Conservation (phyloP, 192 early-diverging fungal species). For the Helicostylum pulchrum region DNA sequence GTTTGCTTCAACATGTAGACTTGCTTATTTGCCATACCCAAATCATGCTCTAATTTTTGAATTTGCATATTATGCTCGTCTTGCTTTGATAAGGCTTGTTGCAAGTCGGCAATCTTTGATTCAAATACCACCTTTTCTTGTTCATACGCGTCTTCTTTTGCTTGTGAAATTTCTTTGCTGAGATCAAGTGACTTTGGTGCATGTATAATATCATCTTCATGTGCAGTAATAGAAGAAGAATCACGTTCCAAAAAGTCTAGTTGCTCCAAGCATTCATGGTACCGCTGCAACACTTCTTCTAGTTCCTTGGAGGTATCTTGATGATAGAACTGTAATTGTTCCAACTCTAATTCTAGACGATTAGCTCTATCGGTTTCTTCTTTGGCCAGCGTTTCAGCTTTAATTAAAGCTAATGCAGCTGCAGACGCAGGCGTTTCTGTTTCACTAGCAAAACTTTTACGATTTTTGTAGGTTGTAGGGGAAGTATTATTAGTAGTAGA, state of each 20-base stretch:
- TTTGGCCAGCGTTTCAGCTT: neutral
- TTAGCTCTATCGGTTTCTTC: slow-evolving; percentile 14
- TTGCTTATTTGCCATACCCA: neutral
- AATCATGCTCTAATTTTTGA: slow-evolving; percentile 6
- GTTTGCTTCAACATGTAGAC: neutral
- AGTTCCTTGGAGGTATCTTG: slow-evolving; percentile 22
- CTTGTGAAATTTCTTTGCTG: slow-evolving; percentile 16
- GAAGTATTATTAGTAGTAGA: no score
- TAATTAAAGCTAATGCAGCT: slow-evolving; percentile 11
- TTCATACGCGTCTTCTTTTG: neutral
- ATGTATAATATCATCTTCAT: neutral
- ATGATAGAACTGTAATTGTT: slow-evolving; percentile 8
- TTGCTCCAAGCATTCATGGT: slow-evolving; percentile 22
- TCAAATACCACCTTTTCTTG: no score
- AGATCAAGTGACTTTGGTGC: neutral
- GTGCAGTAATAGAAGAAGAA: neutral
- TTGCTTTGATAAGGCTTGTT: no score
- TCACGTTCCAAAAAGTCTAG: slow-evolving; percentile 5
- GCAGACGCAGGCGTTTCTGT: slow-evolving; percentile 9
- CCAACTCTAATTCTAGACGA: slow-evolving; percentile 7
- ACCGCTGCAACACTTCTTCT: slow-evolving; percentile 18
- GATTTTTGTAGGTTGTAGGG: neutral
- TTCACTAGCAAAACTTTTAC: slow-evolving; percentile 13
- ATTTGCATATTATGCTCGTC: neutral
- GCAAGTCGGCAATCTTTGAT: no score